Conservation (phyloP, 768 basidiomycete species). For the Pisolithus sp. region DNA sequence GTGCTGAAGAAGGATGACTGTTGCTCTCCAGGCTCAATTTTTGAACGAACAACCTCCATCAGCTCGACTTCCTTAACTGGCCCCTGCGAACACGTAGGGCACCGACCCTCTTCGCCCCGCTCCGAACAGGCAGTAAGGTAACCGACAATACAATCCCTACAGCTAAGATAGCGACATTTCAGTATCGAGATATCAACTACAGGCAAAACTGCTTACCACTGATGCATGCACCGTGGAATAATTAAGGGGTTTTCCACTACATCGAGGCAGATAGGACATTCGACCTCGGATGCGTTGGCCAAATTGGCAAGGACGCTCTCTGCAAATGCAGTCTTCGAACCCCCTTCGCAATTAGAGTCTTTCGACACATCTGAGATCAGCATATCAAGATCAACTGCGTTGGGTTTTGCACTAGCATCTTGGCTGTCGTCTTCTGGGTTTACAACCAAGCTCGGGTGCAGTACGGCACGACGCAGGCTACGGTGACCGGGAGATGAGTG, state of each 20-base stretch:
- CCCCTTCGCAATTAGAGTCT: slow-evolving; percentile 21
- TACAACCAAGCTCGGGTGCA: slow-evolving; percentile 83
- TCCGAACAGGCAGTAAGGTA: slow-evolving; percentile 66
- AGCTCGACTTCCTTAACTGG: slow-evolving; percentile 61
- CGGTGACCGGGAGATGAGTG: slow-evolving; percentile 3
- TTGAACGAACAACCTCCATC: slow-evolving; percentile 51
- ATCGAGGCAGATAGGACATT: slow-evolving; percentile 82
- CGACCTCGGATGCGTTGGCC: slow-evolving; percentile 42
- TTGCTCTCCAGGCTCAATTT: slow-evolving; percentile 5
- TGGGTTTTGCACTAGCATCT: slow-evolving; percentile 27
- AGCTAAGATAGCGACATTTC: slow-evolving; percentile 38
- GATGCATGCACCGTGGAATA: slow-evolving; percentile 71
- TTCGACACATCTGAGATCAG: slow-evolving; percentile 50
- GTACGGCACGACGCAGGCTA: slow-evolving; percentile 85
- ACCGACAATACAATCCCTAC: slow-evolving; percentile 84
- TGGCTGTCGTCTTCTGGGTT: slow-evolving; percentile 41
- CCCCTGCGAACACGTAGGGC: slow-evolving; percentile 73
- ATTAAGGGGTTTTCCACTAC: slow-evolving; percentile 65
- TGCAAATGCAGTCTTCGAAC: slow-evolving; percentile 42
- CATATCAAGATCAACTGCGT: slow-evolving; percentile 48
- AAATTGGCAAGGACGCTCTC: slow-evolving; percentile 62
- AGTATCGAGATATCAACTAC: neutral
- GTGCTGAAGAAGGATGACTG: slow-evolving; percentile 2
- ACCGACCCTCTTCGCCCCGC: slow-evolving; percentile 61
- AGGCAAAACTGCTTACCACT: slow-evolving; percentile 42